Evolutionary conservation across 495 filamentous ascomycete species (phyloP).

Genomic region (Xylaria venustula): DNA sequence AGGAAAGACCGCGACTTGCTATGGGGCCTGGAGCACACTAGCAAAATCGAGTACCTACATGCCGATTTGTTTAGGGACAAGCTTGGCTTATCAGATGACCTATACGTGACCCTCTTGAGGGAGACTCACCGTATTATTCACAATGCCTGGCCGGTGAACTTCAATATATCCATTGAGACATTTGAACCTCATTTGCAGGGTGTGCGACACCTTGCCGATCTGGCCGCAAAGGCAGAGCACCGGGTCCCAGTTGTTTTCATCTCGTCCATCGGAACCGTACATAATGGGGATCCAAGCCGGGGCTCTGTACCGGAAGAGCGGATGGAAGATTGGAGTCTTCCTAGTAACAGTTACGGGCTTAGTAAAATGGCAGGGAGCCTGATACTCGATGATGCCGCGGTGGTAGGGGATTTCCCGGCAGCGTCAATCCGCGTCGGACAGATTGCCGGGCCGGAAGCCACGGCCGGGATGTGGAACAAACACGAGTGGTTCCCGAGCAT

Average conservation of each 20-base stretch:
- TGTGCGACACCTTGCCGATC: slow-evolving; percentile 49
- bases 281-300: slow-evolving; percentile 23
- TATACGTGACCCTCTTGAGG: slow-evolving; percentile 33
- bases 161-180: slow-evolving; percentile 49
- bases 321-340: slow-evolving; percentile 31
- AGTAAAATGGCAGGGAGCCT: slow-evolving; percentile 51
- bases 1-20: slow-evolving; percentile 27
- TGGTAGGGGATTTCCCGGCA: slow-evolving; percentile 30
- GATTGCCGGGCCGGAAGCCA: slow-evolving; percentile 44
- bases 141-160: slow-evolving; percentile 59
- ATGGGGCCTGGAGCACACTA: slow-evolving; percentile 18
- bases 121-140: slow-evolving; percentile 50
- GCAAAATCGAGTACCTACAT: slow-evolving; percentile 45
- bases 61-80: slow-evolving; percentile 39
- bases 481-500: slow-evolving; percentile 57
- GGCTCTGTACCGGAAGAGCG: slow-evolving; percentile 38
- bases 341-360: slow-evolving; percentile 49
- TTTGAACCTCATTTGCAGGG: slow-evolving; percentile 52
- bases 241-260: slow-evolving; percentile 47
- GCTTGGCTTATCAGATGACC: slow-evolving; percentile 36
- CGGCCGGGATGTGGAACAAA: slow-evolving; percentile 47
- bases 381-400: slow-evolving; percentile 40
- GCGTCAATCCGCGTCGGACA: slow-evolving; percentile 52
- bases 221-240: slow-evolving; percentile 35
- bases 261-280: slow-evolving; percentile 45